A percentile compares a stretch with the other conserved stretches of the same genome.
phyloP scores from a whole-genome alignment of 2,329 filamentous ascomycete genomes.

The Fusarium sp. region DNA sequence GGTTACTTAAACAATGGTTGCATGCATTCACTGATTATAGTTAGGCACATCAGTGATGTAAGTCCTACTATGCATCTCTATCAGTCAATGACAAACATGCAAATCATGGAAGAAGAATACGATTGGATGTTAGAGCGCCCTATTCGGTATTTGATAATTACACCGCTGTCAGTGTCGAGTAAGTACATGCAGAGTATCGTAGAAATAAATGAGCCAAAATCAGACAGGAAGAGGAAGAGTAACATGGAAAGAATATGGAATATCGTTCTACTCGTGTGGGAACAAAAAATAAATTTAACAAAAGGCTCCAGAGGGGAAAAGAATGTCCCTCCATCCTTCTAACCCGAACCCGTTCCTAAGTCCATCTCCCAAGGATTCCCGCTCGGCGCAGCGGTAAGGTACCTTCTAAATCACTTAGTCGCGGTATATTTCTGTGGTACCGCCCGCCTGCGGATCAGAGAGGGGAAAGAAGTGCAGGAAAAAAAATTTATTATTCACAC shows the following conservation, averaged over 20 bases:
- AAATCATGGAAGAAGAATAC: not conserved
- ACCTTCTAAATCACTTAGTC: slow-evolving; percentile 29
- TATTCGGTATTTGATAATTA: not conserved
- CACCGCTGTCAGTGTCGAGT: not conserved
- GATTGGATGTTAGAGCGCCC: not conserved
- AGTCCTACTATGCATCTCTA: not conserved
- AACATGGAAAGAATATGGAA: not conserved
- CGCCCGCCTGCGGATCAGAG: slow-evolving; percentile 23
- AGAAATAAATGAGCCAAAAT: not conserved
- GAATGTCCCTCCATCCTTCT: slow-evolving; percentile 23
- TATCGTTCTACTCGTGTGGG: not conserved
- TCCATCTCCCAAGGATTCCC: slow-evolving; percentile 28
- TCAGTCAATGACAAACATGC: slow-evolving; percentile 12
- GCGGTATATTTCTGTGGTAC: slow-evolving; percentile 22
- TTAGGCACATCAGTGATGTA: not conserved
- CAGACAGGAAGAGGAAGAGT: not conserved
- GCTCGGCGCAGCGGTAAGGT: slow-evolving; percentile 33
- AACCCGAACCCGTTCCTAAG: slow-evolving; percentile 8
- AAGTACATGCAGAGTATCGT: not conserved
- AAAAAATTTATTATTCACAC: slow-evolving; percentile 54
- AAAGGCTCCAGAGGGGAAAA: slow-evolving; percentile 7
- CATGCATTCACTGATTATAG: slow-evolving; percentile 5
- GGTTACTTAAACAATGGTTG: not conserved
- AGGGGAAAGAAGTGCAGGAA: slow-evolving; percentile 44
- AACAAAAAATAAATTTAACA: not conserved